A percentile compares a stretch with the other conserved stretches of the same genome.
phyloP scores from a whole-genome alignment of 2,329 filamentous ascomycete species.

The Penicillium sp. region DNA sequence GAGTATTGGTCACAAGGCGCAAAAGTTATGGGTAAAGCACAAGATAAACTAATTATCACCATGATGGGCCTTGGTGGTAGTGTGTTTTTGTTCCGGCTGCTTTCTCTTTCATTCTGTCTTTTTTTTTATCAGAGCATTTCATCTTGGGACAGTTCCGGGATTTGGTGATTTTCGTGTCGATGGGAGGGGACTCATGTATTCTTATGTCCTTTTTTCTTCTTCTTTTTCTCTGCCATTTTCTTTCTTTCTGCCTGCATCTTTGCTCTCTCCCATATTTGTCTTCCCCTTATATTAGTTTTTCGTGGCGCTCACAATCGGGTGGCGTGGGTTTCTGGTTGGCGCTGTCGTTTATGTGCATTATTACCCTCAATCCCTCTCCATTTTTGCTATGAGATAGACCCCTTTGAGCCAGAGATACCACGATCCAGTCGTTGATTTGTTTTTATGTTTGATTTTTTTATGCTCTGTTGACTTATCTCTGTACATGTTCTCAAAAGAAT shows the following conservation, averaged over 20 bases:
- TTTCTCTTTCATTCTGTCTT: slow-evolving; percentile 17
- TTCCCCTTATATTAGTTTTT: slow-evolving; percentile 10
- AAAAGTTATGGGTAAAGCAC: slow-evolving; percentile 31
- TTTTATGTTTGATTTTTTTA: slow-evolving; percentile 3
- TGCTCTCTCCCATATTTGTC: slow-evolving; percentile 10
- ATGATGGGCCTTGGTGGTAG: not conserved
- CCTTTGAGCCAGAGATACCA: slow-evolving; percentile 45
- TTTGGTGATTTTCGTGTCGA: slow-evolving; percentile 25
- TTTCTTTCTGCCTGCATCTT: slow-evolving; percentile 8
- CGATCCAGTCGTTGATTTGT: slow-evolving; percentile 36
- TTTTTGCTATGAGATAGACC: slow-evolving; percentile 40
- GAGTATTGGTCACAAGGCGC: slow-evolving; percentile 42
- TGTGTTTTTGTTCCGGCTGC: slow-evolving; percentile 15
- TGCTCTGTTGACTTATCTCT: slow-evolving; percentile 4
- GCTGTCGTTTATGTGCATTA: slow-evolving; percentile 35
- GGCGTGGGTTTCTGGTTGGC: slow-evolving; percentile 37
- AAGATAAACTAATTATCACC: slow-evolving; percentile 12
- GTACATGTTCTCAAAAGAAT: slow-evolving; percentile 22
- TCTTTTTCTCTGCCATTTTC: slow-evolving; percentile 12
- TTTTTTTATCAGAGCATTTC: slow-evolving; percentile 18
- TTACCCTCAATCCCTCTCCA: slow-evolving; percentile 28
- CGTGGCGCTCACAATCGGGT: slow-evolving; percentile 33
- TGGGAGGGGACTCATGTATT: slow-evolving; percentile 26
- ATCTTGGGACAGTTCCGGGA: slow-evolving; percentile 20
- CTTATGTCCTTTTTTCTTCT: slow-evolving; percentile 24